Evolutionary conservation across 225 moss, liverwort and hornwort species (phyloP).

Genomic region (Thuidium tamariscinum): DNA sequence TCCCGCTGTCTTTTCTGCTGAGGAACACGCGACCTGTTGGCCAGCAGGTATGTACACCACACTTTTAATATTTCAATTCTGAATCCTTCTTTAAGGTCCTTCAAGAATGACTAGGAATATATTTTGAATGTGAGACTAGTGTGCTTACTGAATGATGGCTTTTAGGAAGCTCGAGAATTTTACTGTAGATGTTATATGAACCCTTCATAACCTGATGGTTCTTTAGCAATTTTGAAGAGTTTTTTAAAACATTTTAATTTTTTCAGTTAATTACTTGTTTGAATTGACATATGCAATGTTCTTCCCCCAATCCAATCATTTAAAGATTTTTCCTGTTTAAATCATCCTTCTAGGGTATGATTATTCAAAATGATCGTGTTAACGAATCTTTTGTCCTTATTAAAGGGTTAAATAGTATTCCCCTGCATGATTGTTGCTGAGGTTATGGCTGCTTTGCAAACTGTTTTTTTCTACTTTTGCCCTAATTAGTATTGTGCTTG

Average conservation of each 20-base stretch:
- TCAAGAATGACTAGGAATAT: neutral
- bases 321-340: neutral
- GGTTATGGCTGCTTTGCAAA: neutral
- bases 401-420: neutral
- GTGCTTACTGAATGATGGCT: neutral
- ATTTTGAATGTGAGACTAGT: neutral
- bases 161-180: neutral
- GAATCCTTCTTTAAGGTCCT: neutral
- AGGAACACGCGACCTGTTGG: slow-evolving; percentile 73
- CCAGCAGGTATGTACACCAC: slow-evolving; percentile 41
- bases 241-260: no score
- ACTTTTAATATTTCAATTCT: neutral
- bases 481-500: neutral
- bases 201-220: no score
- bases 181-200: neutral
- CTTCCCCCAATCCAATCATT: neutral
- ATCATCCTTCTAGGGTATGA: neutral
- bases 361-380: neutral
- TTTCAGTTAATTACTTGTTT: neutral
- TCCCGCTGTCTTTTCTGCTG: slow-evolving; percentile 58
- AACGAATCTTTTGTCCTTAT: neutral
- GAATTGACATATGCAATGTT: neutral
- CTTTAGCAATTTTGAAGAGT: neutral
- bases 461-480: neutral
- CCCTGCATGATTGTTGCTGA: neutral